Percentiles rank a stretch among this genome's conserved stretches.
Conservation (phyloP, 2,329 filamentous ascomycete species). For the Cadophora sp. region DNA sequence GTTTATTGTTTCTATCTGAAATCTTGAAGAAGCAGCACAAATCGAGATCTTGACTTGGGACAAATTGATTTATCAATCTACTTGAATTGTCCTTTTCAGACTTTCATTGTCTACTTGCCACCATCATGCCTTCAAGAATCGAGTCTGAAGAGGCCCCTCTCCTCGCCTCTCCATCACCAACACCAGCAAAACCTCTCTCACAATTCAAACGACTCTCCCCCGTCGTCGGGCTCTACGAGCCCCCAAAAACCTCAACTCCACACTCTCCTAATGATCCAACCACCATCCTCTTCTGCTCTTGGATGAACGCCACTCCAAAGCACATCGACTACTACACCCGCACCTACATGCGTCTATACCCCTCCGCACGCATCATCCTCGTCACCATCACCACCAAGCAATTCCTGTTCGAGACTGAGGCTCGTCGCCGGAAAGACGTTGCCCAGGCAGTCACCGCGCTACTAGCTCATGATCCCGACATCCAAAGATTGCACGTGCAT, state of each 20-base stretch:
- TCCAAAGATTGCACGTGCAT: slow-evolving; percentile 55
- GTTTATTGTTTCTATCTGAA: not conserved
- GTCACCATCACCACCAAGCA: slow-evolving; percentile 54
- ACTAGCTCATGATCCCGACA: slow-evolving; percentile 22
- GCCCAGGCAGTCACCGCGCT: slow-evolving; percentile 40
- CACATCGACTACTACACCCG: slow-evolving; percentile 62
- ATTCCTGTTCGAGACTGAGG: slow-evolving; percentile 49
- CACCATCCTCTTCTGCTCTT: slow-evolving; percentile 60
- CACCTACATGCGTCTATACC: slow-evolving; percentile 58
- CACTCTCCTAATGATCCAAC: slow-evolving; percentile 27
- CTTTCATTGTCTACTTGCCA: not conserved
- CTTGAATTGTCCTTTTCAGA: not conserved
- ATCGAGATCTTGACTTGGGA: not conserved
- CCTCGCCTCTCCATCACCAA: not conserved
- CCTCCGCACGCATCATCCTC: slow-evolving; percentile 56
- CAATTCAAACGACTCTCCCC: slow-evolving; percentile 36
- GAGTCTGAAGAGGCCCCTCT: not conserved
- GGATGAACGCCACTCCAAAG: slow-evolving; percentile 62
- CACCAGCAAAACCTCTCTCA: slow-evolving; percentile 34
- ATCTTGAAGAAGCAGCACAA: not conserved
- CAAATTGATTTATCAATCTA: not conserved
- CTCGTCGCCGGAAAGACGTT: slow-evolving; percentile 39
- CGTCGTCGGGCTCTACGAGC: slow-evolving; percentile 34
- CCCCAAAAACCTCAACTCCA: slow-evolving; percentile 11
- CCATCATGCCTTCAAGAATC: slow-evolving; percentile 17